A percentile compares a stretch with the other conserved stretches of the same genome.
Conservation (phyloP, 2,329 filamentous ascomycete genomes). For the Sporothrix brunneoviolacea region DNA sequence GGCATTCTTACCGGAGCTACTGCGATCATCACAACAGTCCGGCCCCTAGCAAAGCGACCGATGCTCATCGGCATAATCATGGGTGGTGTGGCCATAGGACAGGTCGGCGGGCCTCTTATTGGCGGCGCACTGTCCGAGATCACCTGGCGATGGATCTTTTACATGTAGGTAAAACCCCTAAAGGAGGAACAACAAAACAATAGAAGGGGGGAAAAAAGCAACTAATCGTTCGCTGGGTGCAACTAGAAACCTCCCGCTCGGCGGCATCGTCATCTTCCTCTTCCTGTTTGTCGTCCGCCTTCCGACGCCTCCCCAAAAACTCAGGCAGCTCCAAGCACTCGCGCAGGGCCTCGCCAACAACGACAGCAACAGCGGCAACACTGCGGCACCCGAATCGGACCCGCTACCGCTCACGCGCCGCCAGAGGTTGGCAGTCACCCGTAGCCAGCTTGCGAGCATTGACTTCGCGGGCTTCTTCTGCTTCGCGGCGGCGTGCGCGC, state of each 20-base stretch:
- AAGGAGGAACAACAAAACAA: constrained; percentile 2
- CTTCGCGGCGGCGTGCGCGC: constrained; percentile 34
- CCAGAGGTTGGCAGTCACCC: neutral
- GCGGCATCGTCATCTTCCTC: constrained; percentile 28
- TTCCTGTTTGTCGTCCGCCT: constrained; percentile 26
- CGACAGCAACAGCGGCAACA: constrained; percentile 19
- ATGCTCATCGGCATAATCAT: constrained; percentile 49
- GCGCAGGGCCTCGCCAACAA: constrained; percentile 19
- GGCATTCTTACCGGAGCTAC: constrained; percentile 45
- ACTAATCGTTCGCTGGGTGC: neutral
- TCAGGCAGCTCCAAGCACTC: constrained; percentile 24
- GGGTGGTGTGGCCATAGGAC: constrained; percentile 48
- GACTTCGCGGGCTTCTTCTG: constrained; percentile 36
- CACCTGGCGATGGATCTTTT: constrained; percentile 49
- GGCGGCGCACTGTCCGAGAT: constrained; percentile 45
- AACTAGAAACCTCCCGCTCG: constrained; percentile 39
- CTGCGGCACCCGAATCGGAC: too few species aligned
- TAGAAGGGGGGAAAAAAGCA: neutral
- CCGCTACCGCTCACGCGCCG: constrained; percentile 24
- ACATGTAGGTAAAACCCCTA: constrained; percentile 35
- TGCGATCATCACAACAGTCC: constrained; percentile 40
- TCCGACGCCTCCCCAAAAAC: constrained; percentile 13
- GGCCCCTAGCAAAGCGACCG: constrained; percentile 48
- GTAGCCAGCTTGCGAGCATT: constrained; percentile 22
- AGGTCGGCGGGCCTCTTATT: constrained; percentile 42